Conservation (phyloP, 371 early-diverging fungal genomes). For the Saksenaea oblongispora region DNA sequence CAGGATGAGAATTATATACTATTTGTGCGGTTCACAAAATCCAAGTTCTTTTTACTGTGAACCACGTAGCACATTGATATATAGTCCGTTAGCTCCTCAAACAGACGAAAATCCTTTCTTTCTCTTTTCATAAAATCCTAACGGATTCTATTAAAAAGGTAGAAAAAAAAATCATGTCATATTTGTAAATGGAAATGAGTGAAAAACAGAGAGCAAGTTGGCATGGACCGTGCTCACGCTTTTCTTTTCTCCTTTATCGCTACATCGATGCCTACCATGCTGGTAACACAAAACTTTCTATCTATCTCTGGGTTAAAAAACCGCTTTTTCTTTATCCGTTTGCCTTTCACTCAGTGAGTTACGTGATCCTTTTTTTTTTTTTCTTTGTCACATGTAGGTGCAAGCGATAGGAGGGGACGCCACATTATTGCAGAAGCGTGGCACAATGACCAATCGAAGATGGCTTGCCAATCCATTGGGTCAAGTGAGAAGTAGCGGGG, state of each 20-base stretch:
- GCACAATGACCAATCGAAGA: too few relatives aligned
- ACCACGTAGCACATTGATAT: background rate
- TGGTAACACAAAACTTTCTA: background rate
- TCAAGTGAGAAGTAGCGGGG: too few relatives aligned
- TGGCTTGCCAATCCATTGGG: too few relatives aligned
- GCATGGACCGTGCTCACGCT: background rate
- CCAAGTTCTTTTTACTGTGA: slow-evolving; percentile 1
- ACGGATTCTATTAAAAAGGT: background rate
- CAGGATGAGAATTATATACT: background rate
- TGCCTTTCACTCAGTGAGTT: too few relatives aligned
- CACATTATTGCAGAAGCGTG: too few relatives aligned
- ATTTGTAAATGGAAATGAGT: background rate
- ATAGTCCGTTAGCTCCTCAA: background rate
- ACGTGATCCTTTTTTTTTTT: too few relatives aligned
- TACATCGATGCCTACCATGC: background rate
- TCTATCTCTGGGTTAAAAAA: background rate
- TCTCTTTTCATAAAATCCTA: background rate
- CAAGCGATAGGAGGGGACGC: too few relatives aligned
- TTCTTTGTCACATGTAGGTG: too few relatives aligned
- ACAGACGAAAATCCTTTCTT: background rate
- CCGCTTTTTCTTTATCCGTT: too few relatives aligned
- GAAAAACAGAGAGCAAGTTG: background rate
- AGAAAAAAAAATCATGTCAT: background rate
- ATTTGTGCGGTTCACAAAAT: background rate
- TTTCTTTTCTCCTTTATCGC: background rate